phyloP scores from a whole-genome alignment of 306 rosid species.

The Begonia loranthoides region DNA sequence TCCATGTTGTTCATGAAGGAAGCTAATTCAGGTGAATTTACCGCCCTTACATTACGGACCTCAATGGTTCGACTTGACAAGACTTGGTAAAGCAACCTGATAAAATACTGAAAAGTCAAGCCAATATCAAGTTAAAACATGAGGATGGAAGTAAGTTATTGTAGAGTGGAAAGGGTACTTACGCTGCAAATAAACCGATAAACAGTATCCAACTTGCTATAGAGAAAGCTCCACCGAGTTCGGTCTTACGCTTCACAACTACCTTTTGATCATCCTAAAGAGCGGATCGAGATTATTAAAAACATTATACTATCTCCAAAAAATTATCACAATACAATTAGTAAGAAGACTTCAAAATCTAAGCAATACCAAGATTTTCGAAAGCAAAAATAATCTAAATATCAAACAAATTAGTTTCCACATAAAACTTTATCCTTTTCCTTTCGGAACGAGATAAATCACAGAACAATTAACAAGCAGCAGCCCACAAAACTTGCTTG shows the following conservation, averaged over 20 bases:
- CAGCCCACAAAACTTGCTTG: too few relatives aligned
- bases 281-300: conserved; percentile 16
- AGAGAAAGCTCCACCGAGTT: conserved; percentile 95
- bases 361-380: too few relatives aligned
- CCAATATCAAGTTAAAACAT: conserved; percentile 17
- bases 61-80: conserved; percentile 81
- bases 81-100: conserved; percentile 89
- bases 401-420: too few relatives aligned
- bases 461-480: too few relatives aligned
- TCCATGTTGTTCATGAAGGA: conserved; percentile 72
- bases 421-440: too few relatives aligned
- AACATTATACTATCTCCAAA: conserved; percentile 4
- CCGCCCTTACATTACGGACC: conserved; percentile 82
- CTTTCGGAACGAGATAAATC: too few relatives aligned
- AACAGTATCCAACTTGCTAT: conserved; percentile 96
- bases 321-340: background rate
- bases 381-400: too few relatives aligned
- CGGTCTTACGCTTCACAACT: conserved; percentile 91
- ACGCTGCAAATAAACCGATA: conserved; percentile 85
- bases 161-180: conserved; percentile 28
- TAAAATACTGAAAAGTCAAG: conserved; percentile 29
- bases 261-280: conserved; percentile 75
- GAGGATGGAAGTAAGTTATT: conserved; percentile 1
- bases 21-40: conserved; percentile 60
- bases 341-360: too few relatives aligned